Evolutionary conservation across 2,329 filamentous ascomycete species (phyloP).

Genomic region (Emmonsia crescens): DNA sequence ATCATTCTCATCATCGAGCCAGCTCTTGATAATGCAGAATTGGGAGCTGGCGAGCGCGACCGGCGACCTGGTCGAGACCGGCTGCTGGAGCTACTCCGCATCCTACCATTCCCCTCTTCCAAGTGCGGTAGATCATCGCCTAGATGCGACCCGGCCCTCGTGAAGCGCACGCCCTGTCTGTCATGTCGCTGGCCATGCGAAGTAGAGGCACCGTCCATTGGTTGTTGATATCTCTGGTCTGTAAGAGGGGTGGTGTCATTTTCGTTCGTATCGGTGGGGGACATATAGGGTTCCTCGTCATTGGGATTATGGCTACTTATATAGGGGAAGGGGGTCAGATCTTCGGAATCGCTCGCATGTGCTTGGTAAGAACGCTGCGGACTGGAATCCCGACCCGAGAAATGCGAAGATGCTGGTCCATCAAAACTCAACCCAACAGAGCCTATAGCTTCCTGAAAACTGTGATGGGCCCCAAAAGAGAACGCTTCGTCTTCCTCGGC

Average conservation of each 20-base stretch:
- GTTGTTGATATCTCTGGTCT: slow-evolving; percentile 44
- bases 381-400: slow-evolving; percentile 5
- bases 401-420: slow-evolving; percentile 13
- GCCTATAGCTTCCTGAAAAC: slow-evolving; percentile 33
- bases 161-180: slow-evolving; percentile 44
- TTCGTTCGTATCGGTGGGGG: slow-evolving; percentile 41
- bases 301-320: slow-evolving; percentile 22
- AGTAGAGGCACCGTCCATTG: slow-evolving; percentile 42
- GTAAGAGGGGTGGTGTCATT: slow-evolving; percentile 52
- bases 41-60: slow-evolving; percentile 49
- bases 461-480: slow-evolving; percentile 23
- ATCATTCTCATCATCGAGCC: slow-evolving; percentile 72
- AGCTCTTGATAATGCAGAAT: slow-evolving; percentile 53
- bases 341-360: slow-evolving; percentile 2
- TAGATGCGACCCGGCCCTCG: slow-evolving; percentile 36
- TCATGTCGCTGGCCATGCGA: slow-evolving; percentile 36
- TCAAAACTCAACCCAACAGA: slow-evolving; percentile 34
- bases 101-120: slow-evolving; percentile 47
- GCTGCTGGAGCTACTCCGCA: slow-evolving; percentile 45
- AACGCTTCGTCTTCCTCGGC: background rate
- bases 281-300: slow-evolving; percentile 44
- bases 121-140: slow-evolving; percentile 51
- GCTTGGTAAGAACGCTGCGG: background rate
- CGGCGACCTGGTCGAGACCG: slow-evolving; percentile 10
- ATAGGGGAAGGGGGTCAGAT: slow-evolving; percentile 7